Conservation (phyloP, 768 basidiomycete genomes). For the Calocybe cyanea region DNA sequence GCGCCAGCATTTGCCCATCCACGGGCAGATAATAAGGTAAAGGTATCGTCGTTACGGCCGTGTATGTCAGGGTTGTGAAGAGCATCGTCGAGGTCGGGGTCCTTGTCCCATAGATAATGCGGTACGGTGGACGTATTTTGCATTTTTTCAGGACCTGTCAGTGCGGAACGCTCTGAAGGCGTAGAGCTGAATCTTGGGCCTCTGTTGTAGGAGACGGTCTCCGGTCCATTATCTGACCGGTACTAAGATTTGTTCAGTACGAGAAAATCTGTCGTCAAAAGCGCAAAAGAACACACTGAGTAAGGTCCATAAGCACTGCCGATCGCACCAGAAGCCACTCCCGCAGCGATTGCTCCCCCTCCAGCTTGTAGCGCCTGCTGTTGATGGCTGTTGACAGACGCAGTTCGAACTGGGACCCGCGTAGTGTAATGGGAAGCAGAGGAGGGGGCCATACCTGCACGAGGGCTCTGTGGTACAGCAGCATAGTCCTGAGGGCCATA, state of each 20-base stretch:
- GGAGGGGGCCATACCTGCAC: slow-evolving; percentile 21
- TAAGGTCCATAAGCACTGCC: slow-evolving; percentile 85
- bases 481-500: slow-evolving; percentile 54
- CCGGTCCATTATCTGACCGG: slow-evolving; percentile 45
- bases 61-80: slow-evolving; percentile 86
- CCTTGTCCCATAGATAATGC: slow-evolving; percentile 75
- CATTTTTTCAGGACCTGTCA: slow-evolving; percentile 28
- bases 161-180: slow-evolving; percentile 36
- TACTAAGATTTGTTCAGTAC: slow-evolving; percentile 38
- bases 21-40: slow-evolving; percentile 73
- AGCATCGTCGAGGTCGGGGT: slow-evolving; percentile 85
- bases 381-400: slow-evolving; percentile 23
- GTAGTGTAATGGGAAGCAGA: slow-evolving; percentile 19
- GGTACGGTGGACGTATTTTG: slow-evolving; percentile 61
- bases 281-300: slow-evolving; percentile 48
- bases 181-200: slow-evolving; percentile 52
- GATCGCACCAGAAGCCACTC: slow-evolving; percentile 77
- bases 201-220: slow-evolving; percentile 40
- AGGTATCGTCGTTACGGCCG: slow-evolving; percentile 52
- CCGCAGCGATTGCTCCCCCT: slow-evolving; percentile 61
- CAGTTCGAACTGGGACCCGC: slow-evolving; percentile 21
- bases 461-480: slow-evolving; percentile 63
- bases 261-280: slow-evolving; percentile 1
- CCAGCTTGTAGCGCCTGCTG: slow-evolving; percentile 30
- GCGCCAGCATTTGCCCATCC: slow-evolving; percentile 82